Evolutionary conservation across 805 yeast genomes (phyloP).

Genomic region (Zygoascus ofunaensis): DNA sequence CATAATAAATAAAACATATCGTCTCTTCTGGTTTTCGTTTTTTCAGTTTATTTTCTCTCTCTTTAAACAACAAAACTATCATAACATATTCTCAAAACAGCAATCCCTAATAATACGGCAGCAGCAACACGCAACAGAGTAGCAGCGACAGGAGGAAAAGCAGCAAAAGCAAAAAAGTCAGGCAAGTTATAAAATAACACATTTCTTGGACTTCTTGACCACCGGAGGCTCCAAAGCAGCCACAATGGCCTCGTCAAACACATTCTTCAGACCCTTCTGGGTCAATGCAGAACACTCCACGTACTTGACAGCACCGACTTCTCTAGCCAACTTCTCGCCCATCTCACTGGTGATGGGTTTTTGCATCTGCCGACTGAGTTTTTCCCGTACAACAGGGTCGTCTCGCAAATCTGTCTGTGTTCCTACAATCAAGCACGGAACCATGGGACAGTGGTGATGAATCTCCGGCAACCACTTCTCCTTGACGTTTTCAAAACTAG

Average conservation of each 20-base stretch:
- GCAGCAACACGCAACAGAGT: too few species aligned
- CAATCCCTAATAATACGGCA: too few species aligned
- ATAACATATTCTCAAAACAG: not conserved
- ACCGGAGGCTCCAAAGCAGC: conserved; percentile 98
- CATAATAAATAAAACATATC: not conserved
- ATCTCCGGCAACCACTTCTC: conserved; percentile 99
- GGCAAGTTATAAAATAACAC: conserved; percentile 61
- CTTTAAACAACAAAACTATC: not conserved
- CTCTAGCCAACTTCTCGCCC: conserved; percentile 91
- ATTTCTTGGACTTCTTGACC: conserved; percentile 64
- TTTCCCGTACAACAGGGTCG: conserved; percentile 82
- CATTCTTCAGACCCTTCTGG: conserved; percentile 92
- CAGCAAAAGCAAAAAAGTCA: not conserved
- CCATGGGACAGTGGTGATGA: conserved; percentile 97
- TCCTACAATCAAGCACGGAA: conserved; percentile 93
- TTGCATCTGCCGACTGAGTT: conserved; percentile 83
- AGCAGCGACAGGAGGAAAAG: not conserved
- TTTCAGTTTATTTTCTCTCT: not conserved
- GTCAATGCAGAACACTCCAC: conserved; percentile 97
- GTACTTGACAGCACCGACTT: conserved; percentile 89
- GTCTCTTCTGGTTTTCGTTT: not conserved
- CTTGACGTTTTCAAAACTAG: conserved; percentile 92
- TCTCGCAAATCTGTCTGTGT: conserved; percentile 93
- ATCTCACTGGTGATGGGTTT: conserved; percentile 76
- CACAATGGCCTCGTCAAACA: conserved; percentile 97